phyloP scores from a whole-genome alignment of 768 basidiomycete genomes.

The Kwoniella heveanensis region DNA sequence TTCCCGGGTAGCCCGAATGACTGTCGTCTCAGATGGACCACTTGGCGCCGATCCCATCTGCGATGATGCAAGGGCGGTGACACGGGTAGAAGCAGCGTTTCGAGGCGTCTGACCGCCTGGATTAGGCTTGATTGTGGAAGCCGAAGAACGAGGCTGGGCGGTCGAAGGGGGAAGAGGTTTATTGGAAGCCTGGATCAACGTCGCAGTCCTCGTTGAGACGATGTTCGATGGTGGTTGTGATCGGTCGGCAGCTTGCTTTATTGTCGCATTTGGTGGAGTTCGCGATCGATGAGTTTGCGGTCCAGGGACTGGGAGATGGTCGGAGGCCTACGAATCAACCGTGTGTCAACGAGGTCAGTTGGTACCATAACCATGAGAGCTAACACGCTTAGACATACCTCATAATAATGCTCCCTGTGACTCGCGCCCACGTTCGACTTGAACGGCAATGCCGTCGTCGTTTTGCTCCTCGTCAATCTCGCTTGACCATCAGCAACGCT shows the following conservation, averaged over 20 bases:
- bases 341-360: neutral
- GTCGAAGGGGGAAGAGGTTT: neutral
- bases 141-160: neutral
- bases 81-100: neutral
- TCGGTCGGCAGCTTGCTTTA: constrained; percentile 12
- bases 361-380: no score
- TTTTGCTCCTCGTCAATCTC: constrained; percentile 5
- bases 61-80: neutral
- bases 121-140: neutral
- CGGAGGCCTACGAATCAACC: neutral
- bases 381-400: no score
- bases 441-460: neutral
- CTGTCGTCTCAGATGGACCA: constrained; percentile 4
- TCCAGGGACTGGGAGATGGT: constrained; percentile 9
- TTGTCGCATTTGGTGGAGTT: constrained; percentile 6
- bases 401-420: constrained; percentile 10
- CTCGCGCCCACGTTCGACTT: neutral
- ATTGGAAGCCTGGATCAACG: neutral
- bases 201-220: neutral
- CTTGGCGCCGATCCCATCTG: neutral
- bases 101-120: neutral
- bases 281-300: neutral
- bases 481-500: neutral
- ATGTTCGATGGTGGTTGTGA: constrained; percentile 8
- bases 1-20: constrained; percentile 10